Percentiles rank a stretch among this genome's conserved stretches.
These are phyloP conservation scores for Prunus mongolica DNA, from an alignment of 306 rosid genomes.

Conservation along the genomic window DNA sequence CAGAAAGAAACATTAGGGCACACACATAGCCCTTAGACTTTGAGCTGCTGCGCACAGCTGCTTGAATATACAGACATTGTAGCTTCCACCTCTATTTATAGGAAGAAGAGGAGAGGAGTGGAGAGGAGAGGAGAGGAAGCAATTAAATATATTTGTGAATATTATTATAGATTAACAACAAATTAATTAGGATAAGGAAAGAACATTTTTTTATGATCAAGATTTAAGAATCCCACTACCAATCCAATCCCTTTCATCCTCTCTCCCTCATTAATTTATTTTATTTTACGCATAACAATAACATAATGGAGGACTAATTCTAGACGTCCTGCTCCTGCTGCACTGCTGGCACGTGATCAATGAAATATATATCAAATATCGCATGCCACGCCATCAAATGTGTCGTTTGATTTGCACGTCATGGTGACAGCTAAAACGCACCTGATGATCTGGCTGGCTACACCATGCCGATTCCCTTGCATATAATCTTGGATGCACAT, in stretches of 20 bases:
- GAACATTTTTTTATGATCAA: not conserved
- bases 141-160: no score
- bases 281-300: not conserved
- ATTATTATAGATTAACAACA: no score
- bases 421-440: not conserved
- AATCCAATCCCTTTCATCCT: not conserved
- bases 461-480: no score
- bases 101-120: not conserved
- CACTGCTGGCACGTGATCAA: not conserved
- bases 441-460: no score
- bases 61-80: not conserved
- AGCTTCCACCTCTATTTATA: conserved; percentile 8
- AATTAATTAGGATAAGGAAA: not conserved
- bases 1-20: conserved; percentile 13
- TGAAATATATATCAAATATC: not conserved
- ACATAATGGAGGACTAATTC: not conserved
- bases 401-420: not conserved
- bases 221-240: not conserved
- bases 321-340: not conserved
- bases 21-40: no score
- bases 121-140: no score
- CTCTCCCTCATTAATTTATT: not conserved
- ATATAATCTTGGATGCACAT: no score
- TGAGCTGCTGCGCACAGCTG: not conserved
- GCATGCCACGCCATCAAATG: not conserved